phyloP scores from a whole-genome alignment of 2,329 filamentous ascomycete genomes.

The Epichloe typhina region DNA sequence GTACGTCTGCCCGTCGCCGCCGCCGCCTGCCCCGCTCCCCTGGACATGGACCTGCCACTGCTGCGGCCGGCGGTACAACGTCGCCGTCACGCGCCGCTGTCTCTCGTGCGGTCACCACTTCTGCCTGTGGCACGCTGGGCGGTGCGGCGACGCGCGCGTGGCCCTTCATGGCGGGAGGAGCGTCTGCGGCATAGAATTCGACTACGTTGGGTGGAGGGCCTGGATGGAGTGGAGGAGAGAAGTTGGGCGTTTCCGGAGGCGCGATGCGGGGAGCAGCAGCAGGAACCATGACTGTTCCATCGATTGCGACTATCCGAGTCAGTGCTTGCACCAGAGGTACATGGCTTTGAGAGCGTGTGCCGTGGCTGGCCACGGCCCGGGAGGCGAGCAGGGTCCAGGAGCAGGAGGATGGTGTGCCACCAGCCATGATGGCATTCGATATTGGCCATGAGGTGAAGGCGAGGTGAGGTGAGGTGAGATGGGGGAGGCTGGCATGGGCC shows the following conservation, averaged over 20 bases:
- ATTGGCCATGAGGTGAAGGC: too few species aligned
- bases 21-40: conserved; percentile 4
- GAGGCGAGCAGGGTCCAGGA: not conserved
- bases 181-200: conserved; percentile 17
- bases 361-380: not conserved
- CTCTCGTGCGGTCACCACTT: conserved; percentile 24
- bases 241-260: not conserved
- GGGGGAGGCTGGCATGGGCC: too few species aligned
- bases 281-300: conserved; percentile 9
- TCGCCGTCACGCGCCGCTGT: conserved; percentile 23
- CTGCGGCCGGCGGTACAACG: conserved; percentile 16
- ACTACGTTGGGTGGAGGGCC: conserved; percentile 12
- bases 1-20: not conserved
- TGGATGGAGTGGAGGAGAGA: conserved; percentile 2
- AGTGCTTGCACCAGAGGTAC: conserved; percentile 9
- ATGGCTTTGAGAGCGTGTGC: not conserved
- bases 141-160: not conserved
- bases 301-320: conserved; percentile 14
- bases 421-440: too few species aligned
- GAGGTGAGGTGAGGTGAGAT: too few species aligned
- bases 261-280: not conserved
- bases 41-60: conserved; percentile 23
- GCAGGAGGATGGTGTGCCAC: too few species aligned
- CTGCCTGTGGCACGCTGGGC: conserved; percentile 14
- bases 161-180: not conserved